phyloP scores from a whole-genome alignment of 768 basidiomycete species.

The Russula brevipes region DNA sequence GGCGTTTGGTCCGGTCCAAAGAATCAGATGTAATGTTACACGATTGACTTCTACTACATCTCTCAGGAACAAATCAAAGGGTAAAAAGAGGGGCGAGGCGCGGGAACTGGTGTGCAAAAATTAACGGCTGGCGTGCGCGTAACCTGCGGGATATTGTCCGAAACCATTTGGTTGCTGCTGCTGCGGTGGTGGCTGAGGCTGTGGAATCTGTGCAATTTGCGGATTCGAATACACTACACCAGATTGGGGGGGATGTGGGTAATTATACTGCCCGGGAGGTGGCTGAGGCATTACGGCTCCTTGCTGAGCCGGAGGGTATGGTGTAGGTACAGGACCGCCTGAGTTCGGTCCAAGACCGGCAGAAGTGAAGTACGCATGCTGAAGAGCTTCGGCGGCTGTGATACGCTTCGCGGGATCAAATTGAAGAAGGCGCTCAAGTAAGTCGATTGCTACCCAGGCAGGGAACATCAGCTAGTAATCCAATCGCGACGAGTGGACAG shows the following conservation, averaged over 20 bases:
- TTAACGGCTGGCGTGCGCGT: conserved; percentile 22
- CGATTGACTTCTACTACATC: conserved; percentile 10
- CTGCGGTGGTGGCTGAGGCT: conserved; percentile 33
- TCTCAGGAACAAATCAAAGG: conserved; percentile 1
- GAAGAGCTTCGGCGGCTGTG: conserved; percentile 85
- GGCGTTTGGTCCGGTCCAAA: too few species aligned
- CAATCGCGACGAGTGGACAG: not conserved
- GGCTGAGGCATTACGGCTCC: conserved; percentile 37
- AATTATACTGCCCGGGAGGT: conserved; percentile 44
- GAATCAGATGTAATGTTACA: conserved; percentile 11
- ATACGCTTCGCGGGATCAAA: conserved; percentile 93
- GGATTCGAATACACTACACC: conserved; percentile 24
- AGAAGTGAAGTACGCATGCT: conserved; percentile 85
- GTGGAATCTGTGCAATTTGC: conserved; percentile 28
- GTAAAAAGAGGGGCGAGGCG: not conserved
- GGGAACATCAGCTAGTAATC: not conserved
- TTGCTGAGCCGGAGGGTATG: conserved; percentile 50
- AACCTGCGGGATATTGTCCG: conserved; percentile 26
- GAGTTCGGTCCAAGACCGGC: conserved; percentile 37
- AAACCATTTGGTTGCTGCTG: conserved; percentile 25
- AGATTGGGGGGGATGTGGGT: conserved; percentile 57
- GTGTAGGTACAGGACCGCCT: conserved; percentile 37
- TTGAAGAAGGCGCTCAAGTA: conserved; percentile 90
- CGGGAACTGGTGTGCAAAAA: not conserved
- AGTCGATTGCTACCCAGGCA: conserved; percentile 63